phyloP scores from a whole-genome alignment of 805 yeast genomes.

The Candida succiphila region DNA sequence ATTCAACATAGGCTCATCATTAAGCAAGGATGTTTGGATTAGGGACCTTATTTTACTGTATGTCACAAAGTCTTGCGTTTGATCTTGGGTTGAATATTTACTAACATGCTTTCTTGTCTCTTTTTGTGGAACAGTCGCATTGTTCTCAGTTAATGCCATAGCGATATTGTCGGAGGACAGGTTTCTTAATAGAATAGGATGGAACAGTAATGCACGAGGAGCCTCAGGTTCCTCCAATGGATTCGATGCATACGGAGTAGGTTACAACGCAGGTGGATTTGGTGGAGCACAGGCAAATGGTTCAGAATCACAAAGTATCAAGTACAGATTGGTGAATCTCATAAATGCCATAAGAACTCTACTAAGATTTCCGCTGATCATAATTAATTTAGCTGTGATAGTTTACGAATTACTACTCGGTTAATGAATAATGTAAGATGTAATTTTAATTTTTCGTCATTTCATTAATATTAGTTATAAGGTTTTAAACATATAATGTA shows the following conservation, averaged over 20 bases:
- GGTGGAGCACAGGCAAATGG: slow-evolving; percentile 11
- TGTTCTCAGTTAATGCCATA: slow-evolving; percentile 44
- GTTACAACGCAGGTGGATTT: slow-evolving; percentile 1
- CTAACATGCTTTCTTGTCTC: too few species aligned
- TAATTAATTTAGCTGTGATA: slow-evolving; percentile 39
- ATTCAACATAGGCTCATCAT: too few species aligned
- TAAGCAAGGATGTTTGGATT: slow-evolving; percentile 46
- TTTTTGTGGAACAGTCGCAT: slow-evolving; percentile 30
- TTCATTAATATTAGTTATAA: slow-evolving; percentile 8
- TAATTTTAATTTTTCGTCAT: slow-evolving; percentile 4
- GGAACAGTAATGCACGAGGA: slow-evolving; percentile 28
- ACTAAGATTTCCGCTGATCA: slow-evolving; percentile 45
- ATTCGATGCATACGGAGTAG: neutral
- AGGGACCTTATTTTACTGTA: slow-evolving; percentile 40
- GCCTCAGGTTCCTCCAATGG: slow-evolving; percentile 11
- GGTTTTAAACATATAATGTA: too few species aligned
- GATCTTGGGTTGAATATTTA: too few species aligned
- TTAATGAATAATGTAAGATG: slow-evolving; percentile 10
- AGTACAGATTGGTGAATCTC: slow-evolving; percentile 38
- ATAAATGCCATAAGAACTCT: slow-evolving; percentile 52
- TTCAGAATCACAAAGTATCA: slow-evolving; percentile 18
- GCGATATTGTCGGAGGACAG: slow-evolving; percentile 55
- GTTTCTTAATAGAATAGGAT: slow-evolving; percentile 38
- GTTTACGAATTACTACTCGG: slow-evolving; percentile 45
- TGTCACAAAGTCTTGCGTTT: slow-evolving; percentile 9